Evolutionary conservation across 176 grass and related monocot species (phyloP).

Genomic region (Oryza glaberrima): DNA sequence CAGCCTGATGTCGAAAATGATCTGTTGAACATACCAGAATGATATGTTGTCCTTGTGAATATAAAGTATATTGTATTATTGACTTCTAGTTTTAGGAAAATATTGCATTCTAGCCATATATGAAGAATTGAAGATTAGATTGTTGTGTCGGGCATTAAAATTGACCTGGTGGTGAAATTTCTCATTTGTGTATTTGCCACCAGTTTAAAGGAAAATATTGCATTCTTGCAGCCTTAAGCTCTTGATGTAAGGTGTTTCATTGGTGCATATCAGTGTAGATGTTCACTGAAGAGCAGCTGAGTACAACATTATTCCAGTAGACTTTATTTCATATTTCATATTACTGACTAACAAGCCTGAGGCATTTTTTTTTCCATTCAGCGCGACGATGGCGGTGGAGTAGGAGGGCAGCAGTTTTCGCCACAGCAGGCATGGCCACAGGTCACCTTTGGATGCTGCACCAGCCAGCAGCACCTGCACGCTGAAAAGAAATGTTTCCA

Average conservation of each 20-base stretch:
- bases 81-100: too few relatives aligned
- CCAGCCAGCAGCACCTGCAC: slow-evolving; percentile 66
- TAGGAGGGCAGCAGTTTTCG: slow-evolving; percentile 48
- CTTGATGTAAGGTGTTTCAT: slow-evolving; percentile 5
- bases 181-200: not conserved
- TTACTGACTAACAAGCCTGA: not conserved
- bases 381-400: not conserved
- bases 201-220: too few relatives aligned
- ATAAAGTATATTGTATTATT: not conserved
- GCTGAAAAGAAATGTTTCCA: slow-evolving; percentile 35
- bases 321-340: slow-evolving; percentile 13
- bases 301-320: not conserved
- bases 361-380: slow-evolving; percentile 10
- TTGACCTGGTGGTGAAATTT: not conserved
- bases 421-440: slow-evolving; percentile 66
- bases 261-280: not conserved
- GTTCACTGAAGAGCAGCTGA: not conserved
- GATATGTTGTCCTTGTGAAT: slow-evolving; percentile 32
- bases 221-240: not conserved
- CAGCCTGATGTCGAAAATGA: slow-evolving; percentile 35
- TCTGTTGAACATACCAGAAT: not conserved
- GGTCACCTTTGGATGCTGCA: slow-evolving; percentile 49
- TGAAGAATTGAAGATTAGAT: not conserved
- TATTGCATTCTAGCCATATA: not conserved
- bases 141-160: not conserved